phyloP scores from a whole-genome alignment of 441 rosid species.

The Hypseocharis bilobata region DNA sequence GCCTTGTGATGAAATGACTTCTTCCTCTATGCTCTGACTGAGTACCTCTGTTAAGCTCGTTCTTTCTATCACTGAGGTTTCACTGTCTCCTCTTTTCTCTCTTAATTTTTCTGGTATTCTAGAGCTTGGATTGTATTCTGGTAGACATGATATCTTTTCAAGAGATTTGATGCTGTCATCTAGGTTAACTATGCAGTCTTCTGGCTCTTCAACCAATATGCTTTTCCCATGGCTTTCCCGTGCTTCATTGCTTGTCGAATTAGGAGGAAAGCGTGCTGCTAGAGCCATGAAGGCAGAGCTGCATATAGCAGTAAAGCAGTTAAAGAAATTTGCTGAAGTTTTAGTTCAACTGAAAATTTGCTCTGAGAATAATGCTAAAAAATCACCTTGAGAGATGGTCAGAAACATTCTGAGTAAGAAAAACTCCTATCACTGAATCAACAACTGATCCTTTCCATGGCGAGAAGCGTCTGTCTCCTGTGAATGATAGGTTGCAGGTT shows the following conservation, averaged over 20 bases:
- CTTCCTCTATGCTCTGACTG: conserved; percentile 52
- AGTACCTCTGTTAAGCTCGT: conserved; percentile 33
- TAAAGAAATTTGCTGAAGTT: conserved; percentile 17
- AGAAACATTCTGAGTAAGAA: conserved; percentile 93
- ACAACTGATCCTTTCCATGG: conserved; percentile 98
- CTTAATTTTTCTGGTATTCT: conserved; percentile 28
- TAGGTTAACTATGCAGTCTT: conserved; percentile 34
- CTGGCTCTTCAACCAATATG: conserved; percentile 58
- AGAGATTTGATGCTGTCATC: conserved; percentile 37
- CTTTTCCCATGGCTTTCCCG: conserved; percentile 23
- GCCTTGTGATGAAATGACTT: conserved; percentile 56
- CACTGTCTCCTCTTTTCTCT: conserved; percentile 31
- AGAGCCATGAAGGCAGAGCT: conserved; percentile 95
- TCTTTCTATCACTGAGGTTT: conserved; percentile 35
- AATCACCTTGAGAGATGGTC: conserved; percentile 95
- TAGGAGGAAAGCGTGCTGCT: conserved; percentile 66
- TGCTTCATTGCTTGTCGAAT: conserved; percentile 30
- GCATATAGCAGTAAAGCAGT: conserved; percentile 28
- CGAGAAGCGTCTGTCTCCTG: conserved; percentile 97
- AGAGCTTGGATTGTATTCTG: conserved; percentile 34
- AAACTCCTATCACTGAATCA: conserved; percentile 92
- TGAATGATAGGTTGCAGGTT: conserved; percentile 23
- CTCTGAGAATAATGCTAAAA: conserved; percentile 14
- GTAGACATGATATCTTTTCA: conserved; percentile 26
- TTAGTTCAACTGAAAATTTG: conserved; percentile 13